Conservation (phyloP, 1,284 basidiomycete genomes). For the Volvariella surrecta region DNA sequence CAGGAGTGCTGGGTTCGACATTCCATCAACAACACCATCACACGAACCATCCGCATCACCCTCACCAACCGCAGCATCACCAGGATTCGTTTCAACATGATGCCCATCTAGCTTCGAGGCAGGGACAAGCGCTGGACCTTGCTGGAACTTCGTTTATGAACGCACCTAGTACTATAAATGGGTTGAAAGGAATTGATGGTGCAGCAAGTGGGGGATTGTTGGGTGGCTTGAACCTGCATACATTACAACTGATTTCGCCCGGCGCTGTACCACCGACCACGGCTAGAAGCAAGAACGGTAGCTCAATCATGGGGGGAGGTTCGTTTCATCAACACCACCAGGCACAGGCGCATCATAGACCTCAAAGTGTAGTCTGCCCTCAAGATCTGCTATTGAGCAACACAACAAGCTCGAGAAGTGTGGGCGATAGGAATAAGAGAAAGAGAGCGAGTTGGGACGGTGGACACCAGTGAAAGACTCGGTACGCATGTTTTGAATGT, state of each 20-base stretch:
- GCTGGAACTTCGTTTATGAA: slow-evolving; percentile 23
- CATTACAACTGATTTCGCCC: neutral
- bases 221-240: neutral
- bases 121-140: slow-evolving; percentile 59
- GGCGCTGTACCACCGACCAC: slow-evolving; percentile 3
- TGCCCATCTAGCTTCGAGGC: slow-evolving; percentile 23
- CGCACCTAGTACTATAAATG: slow-evolving; percentile 18
- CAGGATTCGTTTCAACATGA: slow-evolving; percentile 15
- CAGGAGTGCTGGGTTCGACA: neutral
- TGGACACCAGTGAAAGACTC: slow-evolving; percentile 12
- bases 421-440: slow-evolving; percentile 54
- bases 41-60: slow-evolving; percentile 10
- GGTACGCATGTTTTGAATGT: too few relatives aligned
- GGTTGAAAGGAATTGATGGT: slow-evolving; percentile 18
- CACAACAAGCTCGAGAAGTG: too few relatives aligned
- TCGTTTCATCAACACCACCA: slow-evolving; percentile 16
- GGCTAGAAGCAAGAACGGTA: slow-evolving; percentile 6
- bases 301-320: slow-evolving; percentile 9
- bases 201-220: slow-evolving; percentile 7
- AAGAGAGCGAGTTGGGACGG: slow-evolving; percentile 76
- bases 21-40: too few relatives aligned
- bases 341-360: slow-evolving; percentile 45
- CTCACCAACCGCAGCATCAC: slow-evolving; percentile 6
- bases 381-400: slow-evolving; percentile 57
- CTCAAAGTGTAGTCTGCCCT: slow-evolving; percentile 59